phyloP scores from a whole-genome alignment of 495 filamentous ascomycete genomes.

The Glutinoglossum americanum region DNA sequence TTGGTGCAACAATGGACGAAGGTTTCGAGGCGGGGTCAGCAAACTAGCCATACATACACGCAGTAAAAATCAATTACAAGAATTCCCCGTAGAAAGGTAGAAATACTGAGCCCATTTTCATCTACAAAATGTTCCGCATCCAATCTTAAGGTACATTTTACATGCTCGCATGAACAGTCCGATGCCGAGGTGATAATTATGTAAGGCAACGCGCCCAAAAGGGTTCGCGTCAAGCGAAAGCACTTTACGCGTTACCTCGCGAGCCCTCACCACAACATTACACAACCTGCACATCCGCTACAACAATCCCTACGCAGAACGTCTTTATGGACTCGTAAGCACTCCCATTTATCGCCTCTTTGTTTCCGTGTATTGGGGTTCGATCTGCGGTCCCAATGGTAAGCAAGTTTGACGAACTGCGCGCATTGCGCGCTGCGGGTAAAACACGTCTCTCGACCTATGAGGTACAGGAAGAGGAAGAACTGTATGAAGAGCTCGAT shows the following conservation, averaged over 20 bases:
- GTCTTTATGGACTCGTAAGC: background rate
- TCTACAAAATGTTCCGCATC: too few relatives aligned
- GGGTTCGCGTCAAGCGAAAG: background rate
- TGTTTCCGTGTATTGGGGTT: background rate
- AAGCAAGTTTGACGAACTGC: constrained; percentile 49
- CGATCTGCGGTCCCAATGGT: background rate
- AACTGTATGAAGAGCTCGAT: constrained; percentile 89
- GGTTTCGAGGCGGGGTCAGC: too few relatives aligned
- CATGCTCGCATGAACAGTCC: too few relatives aligned
- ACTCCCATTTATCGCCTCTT: background rate
- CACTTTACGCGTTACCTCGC: background rate
- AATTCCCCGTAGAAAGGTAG: too few relatives aligned
- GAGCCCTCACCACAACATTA: too few relatives aligned
- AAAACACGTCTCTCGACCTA: constrained; percentile 83
- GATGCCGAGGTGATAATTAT: too few relatives aligned
- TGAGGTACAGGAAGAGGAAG: constrained; percentile 61
- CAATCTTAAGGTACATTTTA: too few relatives aligned
- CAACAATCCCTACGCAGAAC: too few relatives aligned
- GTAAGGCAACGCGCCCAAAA: background rate
- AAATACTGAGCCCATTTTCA: too few relatives aligned
- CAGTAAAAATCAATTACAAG: too few relatives aligned
- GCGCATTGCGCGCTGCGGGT: constrained; percentile 65
- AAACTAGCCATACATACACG: too few relatives aligned
- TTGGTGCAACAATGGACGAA: background rate
- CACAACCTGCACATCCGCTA: background rate